A percentile compares a stretch with the other conserved stretches of the same genome.
Conservation (phyloP, 1,139 yeast species). For the Eremothecium gossypii region DNA sequence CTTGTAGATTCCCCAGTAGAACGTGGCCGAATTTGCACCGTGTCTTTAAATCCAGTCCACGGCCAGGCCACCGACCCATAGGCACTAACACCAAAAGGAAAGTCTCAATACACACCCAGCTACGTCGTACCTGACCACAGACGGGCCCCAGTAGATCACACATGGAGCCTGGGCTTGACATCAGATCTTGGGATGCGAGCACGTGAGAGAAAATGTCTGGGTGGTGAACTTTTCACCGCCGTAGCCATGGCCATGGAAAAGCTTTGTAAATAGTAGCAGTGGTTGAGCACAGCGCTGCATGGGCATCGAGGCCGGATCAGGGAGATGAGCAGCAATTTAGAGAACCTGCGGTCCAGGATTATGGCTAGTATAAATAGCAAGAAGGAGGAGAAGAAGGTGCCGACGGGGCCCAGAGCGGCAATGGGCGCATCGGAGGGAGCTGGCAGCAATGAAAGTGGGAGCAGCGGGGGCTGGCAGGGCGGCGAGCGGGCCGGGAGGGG, state of each 20-base stretch:
- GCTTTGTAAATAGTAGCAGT: too few relatives aligned
- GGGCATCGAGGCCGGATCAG: neutral
- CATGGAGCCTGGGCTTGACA: too few relatives aligned
- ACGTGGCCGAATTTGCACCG: too few relatives aligned
- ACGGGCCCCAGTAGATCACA: too few relatives aligned
- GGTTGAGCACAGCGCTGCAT: neutral
- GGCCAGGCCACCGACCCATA: too few relatives aligned
- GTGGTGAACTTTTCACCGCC: neutral
- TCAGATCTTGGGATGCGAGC: neutral
- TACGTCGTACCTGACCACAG: too few relatives aligned
- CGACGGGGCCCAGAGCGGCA: neutral
- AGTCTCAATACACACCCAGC: too few relatives aligned
- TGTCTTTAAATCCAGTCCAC: too few relatives aligned
- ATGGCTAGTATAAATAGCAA: slow-evolving; percentile 20
- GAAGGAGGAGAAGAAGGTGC: slow-evolving; percentile 1
- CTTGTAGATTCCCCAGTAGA: neutral
- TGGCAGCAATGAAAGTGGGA: neutral
- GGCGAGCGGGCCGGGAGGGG: neutral
- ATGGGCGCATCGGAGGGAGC: neutral
- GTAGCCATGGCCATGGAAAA: too few relatives aligned
- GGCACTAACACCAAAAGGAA: too few relatives aligned
- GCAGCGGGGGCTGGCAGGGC: neutral
- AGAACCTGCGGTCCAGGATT: slow-evolving; percentile 23
- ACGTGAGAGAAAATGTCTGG: neutral
- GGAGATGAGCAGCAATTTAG: slow-evolving; percentile 14